Base-by-base conservation (phyloP, 768 basidiomycete genomes). In the Phanerochaete carnosa region DNA sequence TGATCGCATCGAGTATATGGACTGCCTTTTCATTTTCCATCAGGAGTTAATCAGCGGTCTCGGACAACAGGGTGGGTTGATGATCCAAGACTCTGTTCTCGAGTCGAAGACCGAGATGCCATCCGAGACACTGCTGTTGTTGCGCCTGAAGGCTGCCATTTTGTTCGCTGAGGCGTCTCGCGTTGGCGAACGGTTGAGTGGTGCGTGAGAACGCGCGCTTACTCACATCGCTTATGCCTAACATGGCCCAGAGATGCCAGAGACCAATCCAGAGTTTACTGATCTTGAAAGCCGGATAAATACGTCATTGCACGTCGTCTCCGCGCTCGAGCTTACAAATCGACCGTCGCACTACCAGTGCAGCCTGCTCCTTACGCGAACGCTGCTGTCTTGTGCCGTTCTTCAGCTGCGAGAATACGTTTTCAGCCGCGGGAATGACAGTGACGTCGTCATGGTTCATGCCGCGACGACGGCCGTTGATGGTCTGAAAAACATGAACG, bases 81-180 rank as follows among this genome's bases (percentile, higher is more conserved):
- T 83, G 4, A 75, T 84, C 45, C 73, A 77, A 57, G 76, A 73
- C 39, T 88, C 83, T 64, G 69, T 86, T 45, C 71, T 73, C 28
- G 75, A 75, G 32, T 52, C 65, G 46, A 67, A 68, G 5, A 66
- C 73, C 23, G 71, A 70, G 43, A 67, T 64, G 47, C 73, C 69
- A 50, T 70, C 74, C 37, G 76, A 73, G 39, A 66, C 65, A 33
- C 70, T 76, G 11, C 73, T 77, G 19, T 75, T 80, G 1, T 67
- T 83, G 64, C 73, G 77, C 50, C 77, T 77, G 57, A 86, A 87
- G 62, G 84, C 85, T 0, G 77, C 81, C 6, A 79, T 85, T 26
- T 71, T 89, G 45, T 82, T 86, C 59, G 85, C 86, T 64, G 77
- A 80, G 25, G 82, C 86, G 12, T 76, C 81, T 5, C 79, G 82